Evolutionary conservation across 139 green algal species (phyloP), one percentile per base, ranked within the genome.

Genomic region (Chlorella sorokiniana): DNA sequence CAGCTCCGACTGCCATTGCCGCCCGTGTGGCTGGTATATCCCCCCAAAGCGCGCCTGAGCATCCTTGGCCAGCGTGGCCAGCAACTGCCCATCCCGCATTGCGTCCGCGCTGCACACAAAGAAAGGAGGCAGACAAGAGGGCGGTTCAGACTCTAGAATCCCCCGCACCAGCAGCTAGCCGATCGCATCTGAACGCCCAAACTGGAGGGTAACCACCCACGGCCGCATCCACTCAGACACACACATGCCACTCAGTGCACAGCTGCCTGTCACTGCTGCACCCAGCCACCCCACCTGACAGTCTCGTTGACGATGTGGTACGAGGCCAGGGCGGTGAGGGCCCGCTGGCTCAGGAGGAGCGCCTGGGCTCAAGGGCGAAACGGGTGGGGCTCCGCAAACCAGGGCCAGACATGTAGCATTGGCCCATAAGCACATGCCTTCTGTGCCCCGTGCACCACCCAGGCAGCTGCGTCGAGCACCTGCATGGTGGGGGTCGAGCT

Each of bases 31-130:
- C 48, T 59, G 48, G 23, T 6, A 7, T 0, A 11, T 37, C 18
- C 1, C 6, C 41, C 41, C 14, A 5, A 16, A 20, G 8, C 69
- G 29, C 33, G 48, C 70, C 70, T 78, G 70, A 0, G 70, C 8
- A 22, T 78, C 70, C 16, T 42, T 48, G 33, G 70, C 70, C 70
- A 78, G 45, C 45, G 70, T 78, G 10, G 25, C n/a, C 48, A 78
- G 33, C 42, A 40, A 31, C 70, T 65, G 48, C 31, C 70, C 70
- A 29, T 63, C 45, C 14, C 29, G 20, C 70, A 78, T 78, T 31
- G 44, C 20, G 9, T 31, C 22, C 31, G 45, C 65, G 2, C 70
- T 74, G 70, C 70, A 78, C 20, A 25, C 14, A 4, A 3, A 25
- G 5, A 14, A 41, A 31, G 20, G 6, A 5, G 20, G 29, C 35